Percentiles rank a stretch among this genome's conserved stretches.
These are phyloP conservation scores for Lactarius tabidus DNA, from an alignment of 768 basidiomycete genomes.

Conservation along the genomic window DNA sequence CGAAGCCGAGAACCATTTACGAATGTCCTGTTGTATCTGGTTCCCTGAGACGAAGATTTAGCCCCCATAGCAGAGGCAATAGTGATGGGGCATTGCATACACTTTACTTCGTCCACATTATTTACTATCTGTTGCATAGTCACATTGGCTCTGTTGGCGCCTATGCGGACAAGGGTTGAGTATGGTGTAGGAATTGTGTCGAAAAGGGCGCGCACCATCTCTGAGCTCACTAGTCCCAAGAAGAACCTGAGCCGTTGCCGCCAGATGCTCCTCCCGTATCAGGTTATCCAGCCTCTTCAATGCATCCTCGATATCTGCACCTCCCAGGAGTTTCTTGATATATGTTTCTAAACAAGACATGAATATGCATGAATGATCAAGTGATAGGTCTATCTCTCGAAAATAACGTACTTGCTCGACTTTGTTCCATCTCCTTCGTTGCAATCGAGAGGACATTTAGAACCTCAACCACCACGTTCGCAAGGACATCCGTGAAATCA, in stretches of 20 bases:
- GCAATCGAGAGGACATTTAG: background rate
- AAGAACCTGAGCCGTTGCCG: background rate
- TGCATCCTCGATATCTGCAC: background rate
- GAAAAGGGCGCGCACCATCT: background rate
- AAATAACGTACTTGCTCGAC: background rate
- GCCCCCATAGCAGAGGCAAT: background rate
- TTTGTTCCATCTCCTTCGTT: background rate
- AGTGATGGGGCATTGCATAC: background rate
- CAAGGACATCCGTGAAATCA: background rate
- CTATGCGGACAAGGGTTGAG: background rate
- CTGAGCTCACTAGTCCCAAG: background rate
- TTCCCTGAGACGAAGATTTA: background rate
- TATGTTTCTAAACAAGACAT: background rate
- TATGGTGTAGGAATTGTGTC: background rate
- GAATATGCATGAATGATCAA: background rate
- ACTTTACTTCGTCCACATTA: too few relatives aligned
- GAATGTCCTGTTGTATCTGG: background rate
- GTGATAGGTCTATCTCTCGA: background rate
- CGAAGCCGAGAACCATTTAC: background rate
- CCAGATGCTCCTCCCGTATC: background rate
- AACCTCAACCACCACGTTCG: background rate
- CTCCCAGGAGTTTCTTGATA: background rate
- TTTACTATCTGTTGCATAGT: background rate
- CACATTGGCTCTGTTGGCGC: background rate
- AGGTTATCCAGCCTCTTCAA: background rate